Evolutionary conservation across 2,329 filamentous ascomycete genomes (phyloP), one percentile per base, ranked within the genome.

Genomic region (Paecilomyces fulvus): DNA sequence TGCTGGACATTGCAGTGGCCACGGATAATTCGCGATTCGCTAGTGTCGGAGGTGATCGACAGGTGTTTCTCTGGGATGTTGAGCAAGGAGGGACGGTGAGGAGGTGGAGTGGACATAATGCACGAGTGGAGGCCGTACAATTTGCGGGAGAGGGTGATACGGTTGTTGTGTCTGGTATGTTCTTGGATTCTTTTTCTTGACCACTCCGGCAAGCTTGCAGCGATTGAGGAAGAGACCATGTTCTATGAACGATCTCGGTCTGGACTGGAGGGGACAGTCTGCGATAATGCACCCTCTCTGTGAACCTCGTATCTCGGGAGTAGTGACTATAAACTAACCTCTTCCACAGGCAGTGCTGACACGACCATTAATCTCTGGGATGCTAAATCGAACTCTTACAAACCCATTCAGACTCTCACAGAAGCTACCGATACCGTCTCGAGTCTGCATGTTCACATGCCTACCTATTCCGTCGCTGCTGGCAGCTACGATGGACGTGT

Each of bases 21-120:
- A 68, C 77, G 23, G 87, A 90, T 75, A 99, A 99, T 73, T 83
- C 90, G 62, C 84, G 84, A 49, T 96, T 99, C 71, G 87, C 86
- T 9, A 92, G 87, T n/a, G 83, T 84, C 1, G 94, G 94, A 63
- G 94, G 94, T 58, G 94, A 99, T 76, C 89, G 92, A 64, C 81
- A 83, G 59, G 90, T 96, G 0, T 96, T 96, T 69, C 80, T 96
- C 4, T 97, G 94, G 94, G 94, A 99, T 73, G 94, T 97, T 0
- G 80, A 87, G 51, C 88, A 86, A 2, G 90, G 88, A 17, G 80
- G 83, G 63, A 96, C 92, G 3, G 76, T 88, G 25, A 82, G 89
- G 21, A 82, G 94, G 28, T 94, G 92, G 72, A 68, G 71, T 61
- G 88, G 87, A 0, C 89, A 94, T 73, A 80, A 79, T 2, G 83